Evolutionary conservation across 1,139 yeast species (phyloP).

Genomic region (Suhomyces kunorum): DNA sequence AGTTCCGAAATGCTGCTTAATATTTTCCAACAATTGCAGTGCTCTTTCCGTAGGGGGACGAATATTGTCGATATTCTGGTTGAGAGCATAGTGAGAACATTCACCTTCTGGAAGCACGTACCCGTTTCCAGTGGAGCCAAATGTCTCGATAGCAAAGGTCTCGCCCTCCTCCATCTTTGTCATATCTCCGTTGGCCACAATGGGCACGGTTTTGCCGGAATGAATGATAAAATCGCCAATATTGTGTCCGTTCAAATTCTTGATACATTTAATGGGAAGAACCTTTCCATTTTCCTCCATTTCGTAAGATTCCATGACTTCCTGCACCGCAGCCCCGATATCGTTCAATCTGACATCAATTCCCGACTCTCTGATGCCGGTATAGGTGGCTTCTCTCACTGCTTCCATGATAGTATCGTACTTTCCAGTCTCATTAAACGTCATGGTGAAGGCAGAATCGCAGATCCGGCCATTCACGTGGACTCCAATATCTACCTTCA

Average conservation of each 20-base stretch:
- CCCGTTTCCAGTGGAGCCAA: slow-evolving; percentile 96
- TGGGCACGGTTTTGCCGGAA: slow-evolving; percentile 95
- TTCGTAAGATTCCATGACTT: slow-evolving; percentile 96
- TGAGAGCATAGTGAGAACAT: slow-evolving; percentile 87
- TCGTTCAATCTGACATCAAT: slow-evolving; percentile 94
- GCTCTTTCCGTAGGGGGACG: slow-evolving; percentile 65
- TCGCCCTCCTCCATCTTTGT: slow-evolving; percentile 99
- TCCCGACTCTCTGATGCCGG: slow-evolving; percentile 92
- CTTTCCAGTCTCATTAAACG: slow-evolving; percentile 69
- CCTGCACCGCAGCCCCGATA: slow-evolving; percentile 94
- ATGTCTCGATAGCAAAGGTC: slow-evolving; percentile 96
- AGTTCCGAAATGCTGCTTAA: slow-evolving; percentile 84
- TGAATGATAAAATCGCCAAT: slow-evolving; percentile 83
- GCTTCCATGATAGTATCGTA: slow-evolving; percentile 81
- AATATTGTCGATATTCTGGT: slow-evolving; percentile 44
- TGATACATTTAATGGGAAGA: slow-evolving; percentile 82
- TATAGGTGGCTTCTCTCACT: slow-evolving; percentile 88
- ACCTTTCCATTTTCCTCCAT: slow-evolving; percentile 85
- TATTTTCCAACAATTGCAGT: slow-evolving; percentile 61
- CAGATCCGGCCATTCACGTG: slow-evolving; percentile 95
- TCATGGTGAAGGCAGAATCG: slow-evolving; percentile 92
- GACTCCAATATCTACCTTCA: slow-evolving; percentile 97
- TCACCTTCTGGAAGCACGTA: slow-evolving; percentile 86
- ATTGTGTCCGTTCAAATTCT: slow-evolving; percentile 93
- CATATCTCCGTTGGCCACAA: slow-evolving; percentile 87